Evolutionary conservation across 2,329 filamentous ascomycete genomes (phyloP), one percentile per base, ranked within the genome.

Genomic region (Dendryphion nanum): DNA sequence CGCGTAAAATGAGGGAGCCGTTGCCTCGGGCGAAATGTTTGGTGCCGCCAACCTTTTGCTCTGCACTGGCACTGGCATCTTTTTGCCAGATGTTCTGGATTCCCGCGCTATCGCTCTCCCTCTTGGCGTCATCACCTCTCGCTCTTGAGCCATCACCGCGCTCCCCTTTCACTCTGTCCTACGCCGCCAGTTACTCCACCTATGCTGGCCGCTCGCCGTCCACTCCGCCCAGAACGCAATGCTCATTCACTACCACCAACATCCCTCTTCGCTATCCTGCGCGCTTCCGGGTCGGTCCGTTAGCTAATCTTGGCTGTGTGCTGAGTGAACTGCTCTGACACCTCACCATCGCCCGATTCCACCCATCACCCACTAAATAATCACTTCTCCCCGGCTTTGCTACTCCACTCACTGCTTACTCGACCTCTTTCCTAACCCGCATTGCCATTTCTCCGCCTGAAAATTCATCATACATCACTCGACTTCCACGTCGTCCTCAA

Each of bases 221-320:
- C n/a, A n/a, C n/a, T n/a, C n/a, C n/a, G n/a, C n/a, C n/a, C n/a
- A n/a, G n/a, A n/a, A n/a, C n/a, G n/a, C n/a, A n/a, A n/a, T n/a
- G n/a, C n/a, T n/a, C n/a, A n/a, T n/a, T n/a, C n/a, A n/a, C 23
- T n/a, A 26, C 23, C 23, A 26, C n/a, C 10, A 26, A 26, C 23
- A 26, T 26, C 23, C n/a, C 23, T 26, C 23, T n/a, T 10, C 10
- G n/a, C n/a, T n/a, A 8, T 8, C 23, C 23, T n/a, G 23, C 23
- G n/a, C 23, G 43, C 46, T 45, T 45, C 43, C 50, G 51, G 44
- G 18, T 50, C 50, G 48, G 50, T 55, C 51, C 50, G 48, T 50
- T 53, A 42, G 47, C 31, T 30, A 19, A 20, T 23, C 26, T 29
- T 42, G 30, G 36, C 35, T 30, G 41, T 20, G 18, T 40, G 32